Evolutionary conservation across 345 rosid species (phyloP).

Genomic region (Boechera retrofracta): DNA sequence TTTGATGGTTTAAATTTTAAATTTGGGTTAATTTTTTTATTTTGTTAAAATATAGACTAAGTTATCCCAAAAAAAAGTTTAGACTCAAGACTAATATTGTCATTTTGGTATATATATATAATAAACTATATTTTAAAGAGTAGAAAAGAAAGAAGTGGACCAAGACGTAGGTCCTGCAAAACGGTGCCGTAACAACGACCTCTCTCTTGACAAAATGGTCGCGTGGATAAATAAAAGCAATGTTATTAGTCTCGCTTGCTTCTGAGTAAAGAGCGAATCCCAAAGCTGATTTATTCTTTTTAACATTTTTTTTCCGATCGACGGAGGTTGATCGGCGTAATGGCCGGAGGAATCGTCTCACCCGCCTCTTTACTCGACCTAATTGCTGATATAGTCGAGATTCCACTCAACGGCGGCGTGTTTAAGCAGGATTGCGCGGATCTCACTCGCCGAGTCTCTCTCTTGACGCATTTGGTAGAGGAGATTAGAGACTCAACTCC

Average conservation of each 20-base stretch:
- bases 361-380: constrained; percentile 39
- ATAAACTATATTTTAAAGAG: not conserved
- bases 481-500: constrained; percentile 65
- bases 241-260: constrained; percentile 20
- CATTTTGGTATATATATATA: too few relatives aligned
- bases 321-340: constrained; percentile 38
- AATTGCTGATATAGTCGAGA: constrained; percentile 43
- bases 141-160: constrained; percentile 10
- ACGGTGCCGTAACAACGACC: constrained; percentile 47
- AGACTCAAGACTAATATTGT: too few relatives aligned
- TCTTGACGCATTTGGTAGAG: constrained; percentile 81
- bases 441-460: constrained; percentile 78
- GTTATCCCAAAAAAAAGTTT: too few relatives aligned
- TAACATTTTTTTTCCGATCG: not conserved
- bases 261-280: constrained; percentile 42
- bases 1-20: too few relatives aligned
- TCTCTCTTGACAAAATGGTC: constrained; percentile 32
- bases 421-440: constrained; percentile 82
- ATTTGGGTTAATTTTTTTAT: too few relatives aligned
- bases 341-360: constrained; percentile 32
- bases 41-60: too few relatives aligned
- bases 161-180: constrained; percentile 35
- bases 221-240: constrained; percentile 39
- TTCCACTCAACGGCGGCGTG: constrained; percentile 35
- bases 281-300: constrained; percentile 4